Evolutionary conservation across 352 stramenopile species (phyloP).

Genomic region (Globisporangium megalacanthum): DNA sequence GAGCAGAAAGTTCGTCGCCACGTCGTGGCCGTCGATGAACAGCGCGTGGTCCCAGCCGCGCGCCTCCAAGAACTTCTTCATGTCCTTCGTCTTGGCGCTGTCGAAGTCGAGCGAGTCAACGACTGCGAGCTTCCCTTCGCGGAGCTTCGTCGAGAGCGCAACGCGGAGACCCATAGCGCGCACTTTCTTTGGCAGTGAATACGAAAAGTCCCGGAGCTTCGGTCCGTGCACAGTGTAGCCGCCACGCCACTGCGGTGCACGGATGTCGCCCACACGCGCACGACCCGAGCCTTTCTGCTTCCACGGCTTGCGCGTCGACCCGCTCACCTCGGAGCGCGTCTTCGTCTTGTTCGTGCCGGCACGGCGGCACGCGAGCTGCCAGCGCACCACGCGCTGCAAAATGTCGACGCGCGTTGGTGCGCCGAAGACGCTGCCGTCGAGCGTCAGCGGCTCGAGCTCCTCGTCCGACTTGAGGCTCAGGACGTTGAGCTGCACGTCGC

Average conservation of each 20-base stretch:
- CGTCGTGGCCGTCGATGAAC: constrained; percentile 73
- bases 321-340: constrained; percentile 82
- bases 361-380: constrained; percentile 79
- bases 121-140: constrained; percentile 80
- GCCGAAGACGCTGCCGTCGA: constrained; percentile 72
- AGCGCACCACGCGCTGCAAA: constrained; percentile 84
- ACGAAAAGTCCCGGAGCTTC: constrained; percentile 84
- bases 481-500: constrained; percentile 64
- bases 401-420: constrained; percentile 79
- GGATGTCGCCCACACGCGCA: constrained; percentile 84
- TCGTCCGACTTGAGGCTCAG: constrained; percentile 46
- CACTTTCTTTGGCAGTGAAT: constrained; percentile 86
- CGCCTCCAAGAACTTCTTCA: constrained; percentile 73
- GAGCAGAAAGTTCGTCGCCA: constrained; percentile 70
- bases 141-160: constrained; percentile 82
- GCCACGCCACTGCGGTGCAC: constrained; percentile 79
- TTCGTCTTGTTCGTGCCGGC: constrained; percentile 88
- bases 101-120: constrained; percentile 74
- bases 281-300: constrained; percentile 86
- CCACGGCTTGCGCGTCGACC: constrained; percentile 84
- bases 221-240: constrained; percentile 82
- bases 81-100: constrained; percentile 82
- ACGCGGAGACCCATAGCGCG: constrained; percentile 83
- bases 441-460: constrained; percentile 41
- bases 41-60: constrained; percentile 85